Percentiles rank a stretch among this genome's conserved stretches.
Conservation (phyloP, 305 asterid species). For the Fraxinus nigra region DNA sequence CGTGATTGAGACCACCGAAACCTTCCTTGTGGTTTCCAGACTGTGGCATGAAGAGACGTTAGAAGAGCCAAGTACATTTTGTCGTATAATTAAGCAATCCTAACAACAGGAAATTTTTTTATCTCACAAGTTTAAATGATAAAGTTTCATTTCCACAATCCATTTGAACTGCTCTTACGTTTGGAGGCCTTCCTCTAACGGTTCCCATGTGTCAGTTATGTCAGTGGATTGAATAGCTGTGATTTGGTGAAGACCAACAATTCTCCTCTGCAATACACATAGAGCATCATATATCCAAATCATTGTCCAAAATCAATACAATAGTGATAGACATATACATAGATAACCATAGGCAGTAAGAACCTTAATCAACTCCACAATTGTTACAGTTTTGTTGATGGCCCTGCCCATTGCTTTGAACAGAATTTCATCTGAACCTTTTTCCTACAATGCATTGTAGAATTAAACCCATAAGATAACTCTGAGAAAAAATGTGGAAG, state of each 20-base stretch:
- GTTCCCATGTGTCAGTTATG: slow-evolving; percentile 97
- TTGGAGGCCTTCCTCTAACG: slow-evolving; percentile 97
- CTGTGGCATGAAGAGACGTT: slow-evolving; percentile 37
- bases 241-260: slow-evolving; percentile 93
- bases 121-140: background rate
- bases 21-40: slow-evolving; percentile 89
- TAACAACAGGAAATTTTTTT: background rate
- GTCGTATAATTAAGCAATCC: slow-evolving; percentile 3
- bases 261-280: slow-evolving; percentile 62
- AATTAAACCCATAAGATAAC: background rate
- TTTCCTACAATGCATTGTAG: slow-evolving; percentile 34
- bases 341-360: background rate
- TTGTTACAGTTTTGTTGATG: slow-evolving; percentile 65
- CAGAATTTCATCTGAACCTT: slow-evolving; percentile 51
- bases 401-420: slow-evolving; percentile 84
- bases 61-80: slow-evolving; percentile 20
- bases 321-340: background rate
- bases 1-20: slow-evolving; percentile 84
- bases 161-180: slow-evolving; percentile 49
- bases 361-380: slow-evolving; percentile 69
- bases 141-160: slow-evolving; percentile 7
- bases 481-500: background rate
- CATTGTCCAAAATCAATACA: slow-evolving; percentile 19
- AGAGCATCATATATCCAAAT: slow-evolving; percentile 14
- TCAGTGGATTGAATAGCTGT: slow-evolving; percentile 85